Conservation (phyloP, 805 yeast species). For the Nakazawaea siamensis region DNA sequence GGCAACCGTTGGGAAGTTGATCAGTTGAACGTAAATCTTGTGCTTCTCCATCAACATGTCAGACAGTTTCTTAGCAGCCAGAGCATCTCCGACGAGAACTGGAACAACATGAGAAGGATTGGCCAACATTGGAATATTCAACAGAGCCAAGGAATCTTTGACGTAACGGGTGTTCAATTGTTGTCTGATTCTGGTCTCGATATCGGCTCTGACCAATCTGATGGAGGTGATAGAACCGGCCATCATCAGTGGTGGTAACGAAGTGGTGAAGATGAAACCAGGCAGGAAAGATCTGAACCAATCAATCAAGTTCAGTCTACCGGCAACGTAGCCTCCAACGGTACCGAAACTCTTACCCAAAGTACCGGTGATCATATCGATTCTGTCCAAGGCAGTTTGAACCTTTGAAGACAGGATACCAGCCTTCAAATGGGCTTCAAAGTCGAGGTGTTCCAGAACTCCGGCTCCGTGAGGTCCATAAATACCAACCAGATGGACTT, state of each 20-base stretch:
- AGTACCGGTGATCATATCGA: constrained; percentile 96
- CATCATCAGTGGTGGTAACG: constrained; percentile 97
- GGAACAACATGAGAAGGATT: constrained; percentile 98
- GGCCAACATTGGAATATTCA: constrained; percentile 93
- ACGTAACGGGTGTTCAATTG: constrained; percentile 83
- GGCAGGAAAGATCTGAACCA: constrained; percentile 97
- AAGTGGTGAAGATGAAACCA: constrained; percentile 94
- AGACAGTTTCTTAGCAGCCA: constrained; percentile 83
- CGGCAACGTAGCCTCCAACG: constrained; percentile 98
- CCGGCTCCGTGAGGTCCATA: constrained; percentile 99
- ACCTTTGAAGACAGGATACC: constrained; percentile 49
- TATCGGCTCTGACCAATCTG: constrained; percentile 70
- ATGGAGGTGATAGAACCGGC: constrained; percentile 90
- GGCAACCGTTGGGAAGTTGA: constrained; percentile 96
- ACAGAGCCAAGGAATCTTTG: constrained; percentile 54
- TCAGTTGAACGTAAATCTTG: constrained; percentile 93
- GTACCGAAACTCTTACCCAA: constrained; percentile 95
- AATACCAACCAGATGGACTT: constrained; percentile 98
- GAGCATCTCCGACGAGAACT: constrained; percentile 89
- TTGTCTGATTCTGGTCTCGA: constrained; percentile 73
- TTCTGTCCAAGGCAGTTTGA: constrained; percentile 72
- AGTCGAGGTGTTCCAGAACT: constrained; percentile 94
- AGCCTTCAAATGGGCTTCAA: constrained; percentile 65
- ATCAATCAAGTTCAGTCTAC: constrained; percentile 72
- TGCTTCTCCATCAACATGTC: constrained; percentile 80